Percentiles rank a stretch among this genome's conserved stretches.
phyloP scores from a whole-genome alignment of 352 stramenopile genomes.

The Phytophthora pinifolia region DNA sequence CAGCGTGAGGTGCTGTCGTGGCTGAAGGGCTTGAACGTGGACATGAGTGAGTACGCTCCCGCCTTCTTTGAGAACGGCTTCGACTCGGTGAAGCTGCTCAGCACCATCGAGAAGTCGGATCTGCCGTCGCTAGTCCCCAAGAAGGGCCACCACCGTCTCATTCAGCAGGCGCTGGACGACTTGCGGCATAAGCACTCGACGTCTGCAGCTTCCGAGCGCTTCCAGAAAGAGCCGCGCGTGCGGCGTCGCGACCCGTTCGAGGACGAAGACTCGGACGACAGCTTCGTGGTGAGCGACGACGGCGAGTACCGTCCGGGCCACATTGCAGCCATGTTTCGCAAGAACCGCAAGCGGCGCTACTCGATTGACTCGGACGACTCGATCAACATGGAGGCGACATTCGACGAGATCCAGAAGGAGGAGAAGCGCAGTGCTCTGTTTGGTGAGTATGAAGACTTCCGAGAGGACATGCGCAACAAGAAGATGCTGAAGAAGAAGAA shows the following conservation, averaged over 20 bases:
- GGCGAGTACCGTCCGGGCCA: slow-evolving; percentile 73
- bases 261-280: slow-evolving; percentile 87
- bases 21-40: slow-evolving; percentile 64
- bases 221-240: slow-evolving; percentile 24
- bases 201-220: slow-evolving; percentile 35
- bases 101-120: slow-evolving; percentile 71
- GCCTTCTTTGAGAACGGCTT: slow-evolving; percentile 89
- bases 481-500: slow-evolving; percentile 81
- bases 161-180: slow-evolving; percentile 76
- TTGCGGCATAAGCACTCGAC: slow-evolving; percentile 74
- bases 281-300: slow-evolving; percentile 79
- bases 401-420: slow-evolving; percentile 85
- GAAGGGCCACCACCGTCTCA: slow-evolving; percentile 81
- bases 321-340: slow-evolving; percentile 81
- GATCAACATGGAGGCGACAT: slow-evolving; percentile 85
- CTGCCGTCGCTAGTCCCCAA: slow-evolving; percentile 77
- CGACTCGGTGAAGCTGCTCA: slow-evolving; percentile 85
- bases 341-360: slow-evolving; percentile 71
- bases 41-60: slow-evolving; percentile 85
- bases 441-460: slow-evolving; percentile 84
- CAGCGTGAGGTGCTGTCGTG: slow-evolving; percentile 83
- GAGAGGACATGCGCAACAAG: slow-evolving; percentile 85
- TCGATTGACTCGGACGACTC: slow-evolving; percentile 82
- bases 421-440: slow-evolving; percentile 78
- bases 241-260: slow-evolving; percentile 63